Base-by-base conservation (phyloP, 805 yeast species). In the Candida pini region DNA sequence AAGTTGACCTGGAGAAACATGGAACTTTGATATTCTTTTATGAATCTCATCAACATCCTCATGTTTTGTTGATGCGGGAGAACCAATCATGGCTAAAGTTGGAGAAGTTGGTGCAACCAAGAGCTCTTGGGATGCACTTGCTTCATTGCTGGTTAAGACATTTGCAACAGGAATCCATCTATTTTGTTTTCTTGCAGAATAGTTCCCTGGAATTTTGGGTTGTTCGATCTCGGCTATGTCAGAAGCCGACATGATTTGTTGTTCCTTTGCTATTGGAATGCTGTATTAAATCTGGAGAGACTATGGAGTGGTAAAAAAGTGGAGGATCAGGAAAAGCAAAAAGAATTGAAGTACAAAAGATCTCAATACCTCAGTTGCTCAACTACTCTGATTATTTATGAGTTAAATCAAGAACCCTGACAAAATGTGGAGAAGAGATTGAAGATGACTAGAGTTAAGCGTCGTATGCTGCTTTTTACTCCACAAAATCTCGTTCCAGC, bases 1-100 rank as follows among this genome's bases (percentile, higher is more conserved):
- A 29, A 89, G 65, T 60, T 90, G 98, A 0, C 95, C 97, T 1
- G 97, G 96, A 2, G 92, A 80, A 13, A 84, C 74, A 50, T 81
- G 80, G 42, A 71, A 69, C 17, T 78, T 72, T 25, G 76, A 71
- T 14, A 78, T 64, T 23, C 68, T 64, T 26, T 71, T 70, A 52
- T 87, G 96, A 22, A 86, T 86, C 30, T 80, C 86, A 50, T 78
- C 86, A 4, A 49, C 47, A 28, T 53, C 60, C 18, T 43, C 39
- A 25, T 13, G 18, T 21, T 28, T 24, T 17, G 20, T 32, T 25
- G 24, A 16, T 4, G 10, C 20, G 17, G 10, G 23, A n/a, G 23
- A 16, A 15, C 24, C 34, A 17, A 37, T 33, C 15, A 18, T 25
- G 18, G 18, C 26, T 1, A 52, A 43, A 1, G 48, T 39, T 6